Evolutionary conservation across 768 basidiomycete genomes (phyloP).

Genomic region (Macrolepiota dolichaula): DNA sequence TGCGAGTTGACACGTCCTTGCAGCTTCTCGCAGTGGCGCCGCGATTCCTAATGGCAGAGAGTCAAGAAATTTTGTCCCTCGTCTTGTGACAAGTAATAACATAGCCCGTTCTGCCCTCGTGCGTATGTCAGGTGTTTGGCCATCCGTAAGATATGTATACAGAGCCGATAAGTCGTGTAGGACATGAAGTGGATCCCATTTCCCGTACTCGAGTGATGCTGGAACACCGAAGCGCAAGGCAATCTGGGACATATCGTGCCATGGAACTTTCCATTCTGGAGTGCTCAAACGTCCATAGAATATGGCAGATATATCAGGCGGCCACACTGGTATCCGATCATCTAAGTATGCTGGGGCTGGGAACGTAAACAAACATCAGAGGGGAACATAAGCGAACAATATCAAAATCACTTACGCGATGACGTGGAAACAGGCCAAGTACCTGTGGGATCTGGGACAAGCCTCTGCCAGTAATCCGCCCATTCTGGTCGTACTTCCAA

Average conservation of each 20-base stretch:
- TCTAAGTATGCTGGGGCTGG: conserved; percentile 51
- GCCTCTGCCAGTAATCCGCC: conserved; percentile 90
- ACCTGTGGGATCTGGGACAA: conserved; percentile 61
- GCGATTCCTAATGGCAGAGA: conserved; percentile 67
- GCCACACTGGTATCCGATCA: conserved; percentile 72
- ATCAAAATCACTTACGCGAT: conserved; percentile 4
- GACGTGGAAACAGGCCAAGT: conserved; percentile 45
- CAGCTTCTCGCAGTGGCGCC: conserved; percentile 79
- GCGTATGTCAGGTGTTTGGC: conserved; percentile 43
- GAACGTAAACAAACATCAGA: conserved; percentile 34
- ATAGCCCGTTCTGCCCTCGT: conserved; percentile 69
- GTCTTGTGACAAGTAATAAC: conserved; percentile 46
- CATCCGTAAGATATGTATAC: conserved; percentile 61
- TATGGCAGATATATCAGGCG: conserved; percentile 71
- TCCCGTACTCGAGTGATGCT: conserved; percentile 61
- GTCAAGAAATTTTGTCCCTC: conserved; percentile 47
- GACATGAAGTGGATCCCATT: conserved; percentile 52
- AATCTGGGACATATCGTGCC: conserved; percentile 45
- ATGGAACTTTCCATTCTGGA: conserved; percentile 64
- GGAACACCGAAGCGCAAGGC: conserved; percentile 45
- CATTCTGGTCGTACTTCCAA: conserved; percentile 73
- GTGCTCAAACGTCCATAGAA: conserved; percentile 59
- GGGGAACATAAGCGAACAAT: conserved; percentile 21
- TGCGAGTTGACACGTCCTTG: conserved; percentile 77
- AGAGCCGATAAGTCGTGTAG: conserved; percentile 51